These are phyloP conservation scores for Raddia guianensis DNA, from an alignment of 176 grass and related monocot species.

Conservation along the genomic window DNA sequence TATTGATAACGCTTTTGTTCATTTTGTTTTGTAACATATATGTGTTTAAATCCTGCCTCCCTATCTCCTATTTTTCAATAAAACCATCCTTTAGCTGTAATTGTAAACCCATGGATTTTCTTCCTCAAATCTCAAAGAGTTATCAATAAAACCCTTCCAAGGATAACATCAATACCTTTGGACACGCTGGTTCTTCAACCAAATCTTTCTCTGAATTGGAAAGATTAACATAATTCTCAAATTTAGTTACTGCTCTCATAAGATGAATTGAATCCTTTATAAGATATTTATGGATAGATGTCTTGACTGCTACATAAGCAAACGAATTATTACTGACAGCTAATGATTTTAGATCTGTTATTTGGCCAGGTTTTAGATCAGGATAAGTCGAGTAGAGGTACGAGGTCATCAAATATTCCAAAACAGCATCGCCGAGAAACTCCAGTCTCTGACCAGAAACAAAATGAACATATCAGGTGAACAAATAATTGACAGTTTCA, in stretches of 20 bases:
- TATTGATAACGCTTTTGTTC: conserved; percentile 11
- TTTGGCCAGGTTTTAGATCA: conserved; percentile 87
- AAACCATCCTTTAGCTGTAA: conserved; percentile 26
- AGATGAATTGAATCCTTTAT: conserved; percentile 80
- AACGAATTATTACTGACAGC: conserved; percentile 75
- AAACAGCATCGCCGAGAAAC: conserved; percentile 95
- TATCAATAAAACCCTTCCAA: conserved; percentile 7
- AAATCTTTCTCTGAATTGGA: conserved; percentile 70
- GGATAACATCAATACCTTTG: conserved; percentile 63
- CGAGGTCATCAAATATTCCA: conserved; percentile 95
- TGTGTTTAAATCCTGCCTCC: background rate
- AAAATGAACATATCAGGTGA: conserved; percentile 46
- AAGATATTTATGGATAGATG: conserved; percentile 75
- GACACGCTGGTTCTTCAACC: conserved; percentile 83
- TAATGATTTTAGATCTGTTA: conserved; percentile 91
- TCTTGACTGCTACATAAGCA: conserved; percentile 67
- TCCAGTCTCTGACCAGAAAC: conserved; percentile 79
- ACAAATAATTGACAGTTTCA: conserved; percentile 36
- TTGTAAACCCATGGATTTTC: background rate
- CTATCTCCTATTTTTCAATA: conserved; percentile 24
- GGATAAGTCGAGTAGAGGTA: conserved; percentile 89
- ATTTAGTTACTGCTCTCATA: conserved; percentile 53
- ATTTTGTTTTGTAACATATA: conserved; percentile 1
- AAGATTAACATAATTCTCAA: conserved; percentile 77
- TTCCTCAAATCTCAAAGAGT: conserved; percentile 18